A percentile compares a stretch with the other conserved stretches of the same genome.
phyloP scores from a whole-genome alignment of 2,329 filamentous ascomycete species.

The Plenodomus biglobosus region DNA sequence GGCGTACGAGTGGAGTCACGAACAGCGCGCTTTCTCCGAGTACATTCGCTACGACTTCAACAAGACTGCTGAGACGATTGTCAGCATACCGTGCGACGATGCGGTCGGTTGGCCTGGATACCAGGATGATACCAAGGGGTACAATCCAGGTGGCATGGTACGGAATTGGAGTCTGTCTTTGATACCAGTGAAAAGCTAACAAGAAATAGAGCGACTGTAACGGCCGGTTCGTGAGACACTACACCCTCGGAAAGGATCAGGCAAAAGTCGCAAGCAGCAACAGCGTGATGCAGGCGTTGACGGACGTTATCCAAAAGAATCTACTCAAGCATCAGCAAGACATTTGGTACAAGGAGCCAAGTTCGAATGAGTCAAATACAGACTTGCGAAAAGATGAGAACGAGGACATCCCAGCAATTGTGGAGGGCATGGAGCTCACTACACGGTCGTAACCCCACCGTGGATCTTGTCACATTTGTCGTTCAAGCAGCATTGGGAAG shows the following conservation, averaged over 20 bases:
- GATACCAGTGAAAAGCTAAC: neutral
- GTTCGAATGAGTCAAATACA: neutral
- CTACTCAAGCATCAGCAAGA: conserved; percentile 4
- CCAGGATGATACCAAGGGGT: conserved; percentile 6
- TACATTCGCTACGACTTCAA: conserved; percentile 40
- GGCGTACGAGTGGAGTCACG: conserved; percentile 33
- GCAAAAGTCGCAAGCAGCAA: conserved; percentile 12
- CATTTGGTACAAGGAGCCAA: conserved; percentile 17
- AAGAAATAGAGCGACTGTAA: conserved; percentile 22
- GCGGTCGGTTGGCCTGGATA: conserved; percentile 39
- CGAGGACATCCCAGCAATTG: neutral
- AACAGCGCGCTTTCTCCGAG: conserved; percentile 40
- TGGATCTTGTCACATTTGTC: neutral
- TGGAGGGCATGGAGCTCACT: neutral
- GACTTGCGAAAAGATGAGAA: neutral
- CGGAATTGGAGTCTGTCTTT: neutral
- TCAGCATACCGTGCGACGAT: conserved; percentile 39
- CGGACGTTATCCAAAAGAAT: conserved; percentile 12
- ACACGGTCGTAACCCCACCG: neutral
- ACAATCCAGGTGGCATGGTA: conserved; percentile 9
- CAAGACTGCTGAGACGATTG: conserved; percentile 24
- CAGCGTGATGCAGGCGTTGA: conserved; percentile 17
- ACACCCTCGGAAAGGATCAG: conserved; percentile 22
- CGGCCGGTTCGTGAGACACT: conserved; percentile 34
- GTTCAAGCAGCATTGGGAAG: neutral